These are phyloP conservation scores for Dryas alaskensis DNA, from an alignment of 306 rosid genomes.

Conservation along the genomic window DNA sequence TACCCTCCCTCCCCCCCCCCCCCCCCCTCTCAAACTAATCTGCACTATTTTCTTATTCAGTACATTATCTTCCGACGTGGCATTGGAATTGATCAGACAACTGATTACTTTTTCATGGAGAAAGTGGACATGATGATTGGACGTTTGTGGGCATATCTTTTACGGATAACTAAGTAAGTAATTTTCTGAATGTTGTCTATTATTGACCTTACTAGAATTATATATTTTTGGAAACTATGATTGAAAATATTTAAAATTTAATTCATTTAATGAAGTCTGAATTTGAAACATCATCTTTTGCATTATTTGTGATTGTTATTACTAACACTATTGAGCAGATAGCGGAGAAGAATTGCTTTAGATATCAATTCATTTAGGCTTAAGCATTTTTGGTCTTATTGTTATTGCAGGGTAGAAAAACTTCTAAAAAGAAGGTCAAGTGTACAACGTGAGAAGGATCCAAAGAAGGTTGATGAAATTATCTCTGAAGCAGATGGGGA, in stretches of 20 bases:
- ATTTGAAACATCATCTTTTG: not conserved
- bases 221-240: not conserved
- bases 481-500: conserved; percentile 42
- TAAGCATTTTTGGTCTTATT: conserved; percentile 8
- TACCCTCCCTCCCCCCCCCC: not conserved
- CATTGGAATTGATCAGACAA: conserved; percentile 74
- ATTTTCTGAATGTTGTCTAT: not conserved
- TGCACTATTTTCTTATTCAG: conserved; percentile 41
- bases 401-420: conserved; percentile 65
- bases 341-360: not conserved
- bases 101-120: conserved; percentile 84
- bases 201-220: not conserved
- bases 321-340: not conserved
- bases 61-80: conserved; percentile 90
- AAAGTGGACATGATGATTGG: conserved; percentile 88
- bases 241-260: not conserved
- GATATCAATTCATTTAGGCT: not conserved
- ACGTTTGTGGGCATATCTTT: conserved; percentile 73
- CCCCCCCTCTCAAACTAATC: conserved; percentile 1
- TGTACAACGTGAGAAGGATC: conserved; percentile 39
- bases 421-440: conserved; percentile 54
- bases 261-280: not conserved
- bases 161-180: conserved; percentile 60
- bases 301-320: not conserved
- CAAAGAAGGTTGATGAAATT: conserved; percentile 52